Conservation (phyloP, 2,329 filamentous ascomycete genomes). For the Biscogniauxia mediterranea region DNA sequence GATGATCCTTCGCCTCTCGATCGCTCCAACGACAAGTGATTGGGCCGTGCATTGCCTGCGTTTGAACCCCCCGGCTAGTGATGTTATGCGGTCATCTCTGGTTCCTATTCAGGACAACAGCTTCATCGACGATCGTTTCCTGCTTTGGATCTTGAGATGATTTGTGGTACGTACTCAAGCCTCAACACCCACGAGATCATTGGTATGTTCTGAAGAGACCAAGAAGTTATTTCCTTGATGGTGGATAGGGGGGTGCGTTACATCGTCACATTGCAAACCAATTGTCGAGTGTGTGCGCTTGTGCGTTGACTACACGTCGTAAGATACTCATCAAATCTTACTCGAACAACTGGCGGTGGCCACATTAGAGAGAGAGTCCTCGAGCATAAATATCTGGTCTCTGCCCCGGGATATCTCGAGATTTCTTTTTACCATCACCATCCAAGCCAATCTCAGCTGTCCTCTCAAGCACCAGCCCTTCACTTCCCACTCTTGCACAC, state of each 20-base stretch:
- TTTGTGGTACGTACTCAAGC: background rate
- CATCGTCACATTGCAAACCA: background rate
- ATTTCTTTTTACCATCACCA: conserved; percentile 16
- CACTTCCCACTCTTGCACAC: conserved; percentile 17
- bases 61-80: conserved; percentile 8
- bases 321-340: background rate
- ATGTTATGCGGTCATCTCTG: conserved; percentile 8
- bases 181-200: background rate
- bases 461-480: conserved; percentile 11
- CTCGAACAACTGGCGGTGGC: background rate
- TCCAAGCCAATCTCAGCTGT: conserved; percentile 13
- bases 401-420: conserved; percentile 6
- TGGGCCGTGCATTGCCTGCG: conserved; percentile 1
- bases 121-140: conserved; percentile 15
- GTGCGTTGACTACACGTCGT: background rate
- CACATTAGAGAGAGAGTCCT: conserved; percentile 3
- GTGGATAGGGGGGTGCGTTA: background rate
- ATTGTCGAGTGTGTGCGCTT: background rate
- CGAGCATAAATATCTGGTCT: conserved; percentile 24
- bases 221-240: background rate
- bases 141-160: background rate
- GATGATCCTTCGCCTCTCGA: conserved; percentile 22
- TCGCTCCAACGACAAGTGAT: conserved; percentile 6
- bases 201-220: background rate
- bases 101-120: background rate